Conservation (phyloP, 2,329 filamentous ascomycete species). For the Aspergillus quadrilineatus region DNA sequence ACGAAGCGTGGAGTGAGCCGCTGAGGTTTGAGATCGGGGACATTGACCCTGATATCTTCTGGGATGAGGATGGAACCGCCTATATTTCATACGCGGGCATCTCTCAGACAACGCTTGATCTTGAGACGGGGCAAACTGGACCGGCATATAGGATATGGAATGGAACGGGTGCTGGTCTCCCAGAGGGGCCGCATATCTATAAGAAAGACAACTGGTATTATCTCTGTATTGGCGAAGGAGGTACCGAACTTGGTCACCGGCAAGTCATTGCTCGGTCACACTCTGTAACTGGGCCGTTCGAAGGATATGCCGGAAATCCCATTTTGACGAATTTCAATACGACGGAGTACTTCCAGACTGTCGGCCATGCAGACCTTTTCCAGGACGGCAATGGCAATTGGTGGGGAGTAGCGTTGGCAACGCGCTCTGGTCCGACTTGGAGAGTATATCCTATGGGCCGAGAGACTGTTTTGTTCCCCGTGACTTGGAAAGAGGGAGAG, state of each 20-base stretch:
- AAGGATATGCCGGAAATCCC: conserved; percentile 41
- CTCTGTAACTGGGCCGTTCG: conserved; percentile 40
- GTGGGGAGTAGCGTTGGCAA: conserved; percentile 53
- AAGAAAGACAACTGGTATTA: conserved; percentile 34
- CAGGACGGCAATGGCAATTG: conserved; percentile 52
- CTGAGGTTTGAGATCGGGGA: conserved; percentile 12
- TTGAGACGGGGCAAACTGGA: conserved; percentile 23
- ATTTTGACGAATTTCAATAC: conserved; percentile 44
- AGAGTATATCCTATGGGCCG: conserved; percentile 54
- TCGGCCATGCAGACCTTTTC: conserved; percentile 59
- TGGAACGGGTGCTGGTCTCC: conserved; percentile 46
- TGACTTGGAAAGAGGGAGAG: conserved; percentile 48
- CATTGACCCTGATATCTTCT: conserved; percentile 25
- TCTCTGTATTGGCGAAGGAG: conserved; percentile 27
- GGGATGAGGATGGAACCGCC: conserved; percentile 22
- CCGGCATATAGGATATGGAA: conserved; percentile 38
- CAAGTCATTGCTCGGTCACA: conserved; percentile 33
- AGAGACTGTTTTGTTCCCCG: conserved; percentile 53
- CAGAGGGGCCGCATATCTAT: conserved; percentile 34
- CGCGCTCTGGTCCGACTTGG: conserved; percentile 37
- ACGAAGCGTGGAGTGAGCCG: conserved; percentile 18
- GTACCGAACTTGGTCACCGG: conserved; percentile 29
- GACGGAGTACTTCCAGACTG: conserved; percentile 49
- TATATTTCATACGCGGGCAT: conserved; percentile 17
- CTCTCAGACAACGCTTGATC: conserved; percentile 24